A percentile compares a stretch with the other conserved stretches of the same genome.
phyloP scores from a whole-genome alignment of 2,329 filamentous ascomycete genomes.

The Calonectria fujianensis region DNA sequence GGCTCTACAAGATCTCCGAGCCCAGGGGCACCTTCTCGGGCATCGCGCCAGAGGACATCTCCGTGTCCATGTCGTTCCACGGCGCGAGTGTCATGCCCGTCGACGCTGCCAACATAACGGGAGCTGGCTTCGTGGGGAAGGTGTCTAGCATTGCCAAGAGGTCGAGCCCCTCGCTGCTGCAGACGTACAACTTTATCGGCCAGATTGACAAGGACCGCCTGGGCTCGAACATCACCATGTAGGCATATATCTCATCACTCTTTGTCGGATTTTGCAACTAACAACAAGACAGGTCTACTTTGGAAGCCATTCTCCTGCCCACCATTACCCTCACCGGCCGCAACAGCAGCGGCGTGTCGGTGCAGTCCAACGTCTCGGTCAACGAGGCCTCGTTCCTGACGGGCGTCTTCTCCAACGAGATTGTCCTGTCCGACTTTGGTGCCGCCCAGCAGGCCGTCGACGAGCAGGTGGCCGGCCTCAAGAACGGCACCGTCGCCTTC shows the following conservation, averaged over 20 bases:
- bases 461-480: conserved; percentile 65
- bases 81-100: conserved; percentile 66
- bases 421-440: conserved; percentile 70
- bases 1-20: conserved; percentile 81
- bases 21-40: conserved; percentile 73
- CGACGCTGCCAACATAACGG: conserved; percentile 51
- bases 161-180: conserved; percentile 67
- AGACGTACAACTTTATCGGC: conserved; percentile 81
- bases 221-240: conserved; percentile 75
- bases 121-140: conserved; percentile 51
- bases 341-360: conserved; percentile 68
- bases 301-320: conserved; percentile 80
- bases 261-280: conserved; percentile 30
- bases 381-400: conserved; percentile 83
- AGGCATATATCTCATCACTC: conserved; percentile 59
- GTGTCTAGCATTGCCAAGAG: conserved; percentile 47
- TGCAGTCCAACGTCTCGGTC: conserved; percentile 79
- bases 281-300: conserved; percentile 65
- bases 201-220: conserved; percentile 77
- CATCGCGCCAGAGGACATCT: conserved; percentile 71
- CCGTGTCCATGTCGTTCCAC: conserved; percentile 72
- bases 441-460: conserved; percentile 71
- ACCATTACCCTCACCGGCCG: conserved; percentile 79
- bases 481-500: conserved; percentile 76
- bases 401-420: conserved; percentile 79